Evolutionary conservation across 176 grass and related monocot genomes (phyloP).

Genomic region (Oryza meridionalis): DNA sequence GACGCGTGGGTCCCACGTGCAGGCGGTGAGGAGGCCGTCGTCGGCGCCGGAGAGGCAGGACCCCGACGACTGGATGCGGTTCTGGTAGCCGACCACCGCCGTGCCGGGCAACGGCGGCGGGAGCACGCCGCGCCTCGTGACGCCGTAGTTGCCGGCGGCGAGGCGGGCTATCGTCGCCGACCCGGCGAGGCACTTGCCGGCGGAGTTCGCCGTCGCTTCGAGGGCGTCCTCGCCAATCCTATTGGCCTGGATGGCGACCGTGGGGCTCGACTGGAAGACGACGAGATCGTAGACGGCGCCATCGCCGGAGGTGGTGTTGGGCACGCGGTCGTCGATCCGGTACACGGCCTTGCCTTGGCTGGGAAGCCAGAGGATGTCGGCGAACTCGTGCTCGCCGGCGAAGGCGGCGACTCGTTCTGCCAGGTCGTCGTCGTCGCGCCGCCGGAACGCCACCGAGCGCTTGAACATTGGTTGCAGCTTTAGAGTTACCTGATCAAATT

Average conservation of each 20-base stretch:
- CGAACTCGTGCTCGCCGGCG: slow-evolving; percentile 52
- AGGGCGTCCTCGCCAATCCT: slow-evolving; percentile 39
- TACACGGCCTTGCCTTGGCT: slow-evolving; percentile 45
- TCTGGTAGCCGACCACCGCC: slow-evolving; percentile 60
- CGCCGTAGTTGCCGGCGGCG: slow-evolving; percentile 32
- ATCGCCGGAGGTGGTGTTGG: slow-evolving; percentile 39
- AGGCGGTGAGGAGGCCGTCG: slow-evolving; percentile 49
- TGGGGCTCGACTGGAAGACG: slow-evolving; percentile 45
- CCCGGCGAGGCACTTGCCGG: slow-evolving; percentile 37
- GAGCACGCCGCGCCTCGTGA: slow-evolving; percentile 29
- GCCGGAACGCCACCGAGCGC: slow-evolving; percentile 39
- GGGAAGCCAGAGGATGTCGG: slow-evolving; percentile 59
- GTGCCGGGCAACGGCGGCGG: slow-evolving; percentile 33
- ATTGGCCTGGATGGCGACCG: not conserved
- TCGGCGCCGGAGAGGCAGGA: slow-evolving; percentile 38
- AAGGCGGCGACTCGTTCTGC: slow-evolving; percentile 42
- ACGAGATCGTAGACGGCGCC: slow-evolving; percentile 41
- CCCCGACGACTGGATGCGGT: slow-evolving; percentile 55
- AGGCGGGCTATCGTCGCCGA: not conserved
- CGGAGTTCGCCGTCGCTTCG: slow-evolving; percentile 1
- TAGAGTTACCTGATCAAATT: slow-evolving; percentile 36
- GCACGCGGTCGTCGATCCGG: slow-evolving; percentile 54
- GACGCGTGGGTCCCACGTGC: slow-evolving; percentile 68
- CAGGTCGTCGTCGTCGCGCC: slow-evolving; percentile 36
- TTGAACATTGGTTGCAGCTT: slow-evolving; percentile 59